These are phyloP conservation scores for Pestalotiopsis sp. DNA, from an alignment of 2,329 filamentous ascomycete genomes.

Conservation along the genomic window DNA sequence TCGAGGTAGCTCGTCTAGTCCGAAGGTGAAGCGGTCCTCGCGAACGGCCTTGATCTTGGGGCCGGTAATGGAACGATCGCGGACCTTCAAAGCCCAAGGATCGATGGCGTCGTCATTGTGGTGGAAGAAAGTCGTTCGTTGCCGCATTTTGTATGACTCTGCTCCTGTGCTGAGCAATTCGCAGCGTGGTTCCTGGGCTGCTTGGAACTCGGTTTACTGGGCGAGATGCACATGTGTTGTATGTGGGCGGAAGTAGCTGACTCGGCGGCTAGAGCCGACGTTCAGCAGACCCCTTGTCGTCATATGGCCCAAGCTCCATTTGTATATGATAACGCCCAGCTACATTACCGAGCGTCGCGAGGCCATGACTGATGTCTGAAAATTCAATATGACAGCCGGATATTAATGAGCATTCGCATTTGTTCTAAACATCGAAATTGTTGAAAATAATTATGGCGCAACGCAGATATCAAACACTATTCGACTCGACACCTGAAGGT, in stretches of 20 bases:
- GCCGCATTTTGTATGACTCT: constrained; percentile 60
- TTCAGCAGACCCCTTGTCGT: background rate
- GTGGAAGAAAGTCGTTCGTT: constrained; percentile 80
- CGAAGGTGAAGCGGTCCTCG: constrained; percentile 78
- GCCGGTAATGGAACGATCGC: constrained; percentile 55
- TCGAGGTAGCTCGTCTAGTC: constrained; percentile 71
- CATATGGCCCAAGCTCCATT: constrained; percentile 3
- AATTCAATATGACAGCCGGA: too few relatives aligned
- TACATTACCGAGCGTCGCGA: too few relatives aligned
- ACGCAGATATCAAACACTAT: too few relatives aligned
- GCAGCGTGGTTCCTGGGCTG: background rate
- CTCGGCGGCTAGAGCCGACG: background rate
- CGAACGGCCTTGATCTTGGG: constrained; percentile 66
- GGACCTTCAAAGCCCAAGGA: constrained; percentile 63
- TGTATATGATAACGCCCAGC: too few relatives aligned
- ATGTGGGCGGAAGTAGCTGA: background rate
- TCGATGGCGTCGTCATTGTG: constrained; percentile 65
- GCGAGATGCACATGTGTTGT: background rate
- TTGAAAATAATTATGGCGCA: too few relatives aligned
- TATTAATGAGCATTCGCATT: too few relatives aligned
- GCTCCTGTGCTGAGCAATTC: background rate
- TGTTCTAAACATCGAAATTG: too few relatives aligned
- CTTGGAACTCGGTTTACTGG: background rate
- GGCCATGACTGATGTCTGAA: too few relatives aligned
- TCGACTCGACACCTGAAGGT: too few relatives aligned